Conservation (phyloP, 148 eudicot genomes). For the Selenicereus undatus region DNA sequence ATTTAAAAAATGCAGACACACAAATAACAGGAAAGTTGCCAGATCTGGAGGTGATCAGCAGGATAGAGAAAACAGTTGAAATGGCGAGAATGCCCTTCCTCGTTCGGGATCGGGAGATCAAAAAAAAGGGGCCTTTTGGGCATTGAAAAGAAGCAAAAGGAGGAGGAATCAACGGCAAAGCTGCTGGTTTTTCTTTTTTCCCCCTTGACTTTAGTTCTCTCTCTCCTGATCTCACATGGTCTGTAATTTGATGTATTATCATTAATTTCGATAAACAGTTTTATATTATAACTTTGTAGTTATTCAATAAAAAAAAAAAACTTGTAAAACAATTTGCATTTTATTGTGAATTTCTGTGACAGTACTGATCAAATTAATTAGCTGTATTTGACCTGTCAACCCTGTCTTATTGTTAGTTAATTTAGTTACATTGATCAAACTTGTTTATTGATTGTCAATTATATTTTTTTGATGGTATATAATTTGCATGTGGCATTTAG, state of each 20-base stretch:
- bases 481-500: no score
- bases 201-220: not conserved
- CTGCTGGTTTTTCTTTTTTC: not conserved
- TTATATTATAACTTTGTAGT: not conserved
- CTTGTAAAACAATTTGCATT: conserved; percentile 1
- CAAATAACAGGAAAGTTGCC: not conserved
- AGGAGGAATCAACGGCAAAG: conserved; percentile 2
- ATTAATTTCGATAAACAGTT: not conserved
- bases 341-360: not conserved
- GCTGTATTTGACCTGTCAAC: not conserved
- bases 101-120: conserved; percentile 16
- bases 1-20: not conserved
- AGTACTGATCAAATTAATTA: not conserved
- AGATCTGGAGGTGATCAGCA: conserved; percentile 5
- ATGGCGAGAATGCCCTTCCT: conserved; percentile 21
- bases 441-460: no score
- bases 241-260: not conserved
- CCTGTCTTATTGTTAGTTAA: not conserved
- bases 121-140: not conserved
- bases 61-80: conserved; percentile 29
- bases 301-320: not conserved
- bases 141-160: not conserved
- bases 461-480: no score
- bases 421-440: no score
- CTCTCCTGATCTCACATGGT: not conserved